Evolutionary conservation across 495 filamentous ascomycete species (phyloP).

Genomic region (Chaetomium tenue): DNA sequence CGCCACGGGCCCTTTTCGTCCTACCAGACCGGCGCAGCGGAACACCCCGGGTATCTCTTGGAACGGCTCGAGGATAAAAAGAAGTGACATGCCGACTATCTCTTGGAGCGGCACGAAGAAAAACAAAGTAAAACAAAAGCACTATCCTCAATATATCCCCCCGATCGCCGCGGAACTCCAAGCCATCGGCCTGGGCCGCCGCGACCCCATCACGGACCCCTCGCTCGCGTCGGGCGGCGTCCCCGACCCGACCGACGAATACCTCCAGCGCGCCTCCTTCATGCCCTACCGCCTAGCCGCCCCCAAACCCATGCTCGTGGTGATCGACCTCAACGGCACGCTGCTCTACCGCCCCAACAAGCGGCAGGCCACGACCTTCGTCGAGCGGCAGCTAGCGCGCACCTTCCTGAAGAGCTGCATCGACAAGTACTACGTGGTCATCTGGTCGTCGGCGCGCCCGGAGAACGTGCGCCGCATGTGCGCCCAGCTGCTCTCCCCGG

Average conservation of each 20-base stretch:
- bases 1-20: constrained; percentile 2
- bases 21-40: not conserved
- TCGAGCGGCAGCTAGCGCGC: constrained; percentile 58
- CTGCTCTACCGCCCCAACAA: constrained; percentile 66
- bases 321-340: constrained; percentile 93
- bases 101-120: too few relatives aligned
- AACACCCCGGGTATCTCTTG: not conserved
- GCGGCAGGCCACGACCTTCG: constrained; percentile 49
- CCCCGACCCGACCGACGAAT: constrained; percentile 44
- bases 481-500: constrained; percentile 46
- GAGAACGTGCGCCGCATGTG: constrained; percentile 67
- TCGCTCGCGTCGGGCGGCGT: constrained; percentile 49
- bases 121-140: too few relatives aligned
- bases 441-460: constrained; percentile 85
- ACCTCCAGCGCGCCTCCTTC: constrained; percentile 37
- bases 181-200: too few relatives aligned
- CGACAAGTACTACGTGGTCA: constrained; percentile 68
- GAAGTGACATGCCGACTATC: too few relatives aligned
- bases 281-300: constrained; percentile 24
- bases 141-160: too few relatives aligned
- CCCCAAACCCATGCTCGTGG: constrained; percentile 61
- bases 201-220: constrained; percentile 35
- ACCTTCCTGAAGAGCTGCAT: constrained; percentile 68
- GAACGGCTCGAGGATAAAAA: not conserved
- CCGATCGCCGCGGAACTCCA: too few relatives aligned